Evolutionary conservation across 2,329 filamentous ascomycete genomes (phyloP).

Genomic region (Aspergillus luchuensis): DNA sequence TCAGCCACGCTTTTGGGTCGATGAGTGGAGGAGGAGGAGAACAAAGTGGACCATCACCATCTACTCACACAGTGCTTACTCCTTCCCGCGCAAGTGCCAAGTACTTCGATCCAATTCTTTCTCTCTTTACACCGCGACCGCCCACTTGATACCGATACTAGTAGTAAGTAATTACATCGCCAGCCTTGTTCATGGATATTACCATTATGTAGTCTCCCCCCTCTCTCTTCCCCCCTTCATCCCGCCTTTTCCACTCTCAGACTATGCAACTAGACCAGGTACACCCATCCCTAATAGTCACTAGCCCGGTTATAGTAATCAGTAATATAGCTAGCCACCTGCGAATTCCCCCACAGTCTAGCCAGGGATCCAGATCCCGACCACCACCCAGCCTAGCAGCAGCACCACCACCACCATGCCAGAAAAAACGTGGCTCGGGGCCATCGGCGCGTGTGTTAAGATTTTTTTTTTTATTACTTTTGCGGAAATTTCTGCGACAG

Average conservation of each 20-base stretch:
- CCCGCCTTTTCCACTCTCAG: neutral
- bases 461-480: constrained; percentile 1
- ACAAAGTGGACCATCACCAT: too few relatives aligned
- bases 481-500: constrained; percentile 4
- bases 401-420: too few relatives aligned
- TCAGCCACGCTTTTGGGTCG: neutral
- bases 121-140: too few relatives aligned
- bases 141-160: too few relatives aligned
- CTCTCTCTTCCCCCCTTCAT: too few relatives aligned
- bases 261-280: neutral
- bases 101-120: too few relatives aligned
- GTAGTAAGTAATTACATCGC: too few relatives aligned
- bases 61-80: neutral
- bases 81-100: too few relatives aligned
- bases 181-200: too few relatives aligned
- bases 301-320: neutral
- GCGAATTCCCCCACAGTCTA: constrained; percentile 3
- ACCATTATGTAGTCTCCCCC: too few relatives aligned
- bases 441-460: constrained; percentile 2
- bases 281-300: neutral
- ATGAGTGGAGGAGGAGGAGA: too few relatives aligned
- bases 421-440: constrained; percentile 7
- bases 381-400: neutral
- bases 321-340: neutral
- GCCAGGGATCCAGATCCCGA: constrained; percentile 8